Base-by-base conservation (phyloP, 148 eudicot genomes). In the Beta vulgaris region DNA sequence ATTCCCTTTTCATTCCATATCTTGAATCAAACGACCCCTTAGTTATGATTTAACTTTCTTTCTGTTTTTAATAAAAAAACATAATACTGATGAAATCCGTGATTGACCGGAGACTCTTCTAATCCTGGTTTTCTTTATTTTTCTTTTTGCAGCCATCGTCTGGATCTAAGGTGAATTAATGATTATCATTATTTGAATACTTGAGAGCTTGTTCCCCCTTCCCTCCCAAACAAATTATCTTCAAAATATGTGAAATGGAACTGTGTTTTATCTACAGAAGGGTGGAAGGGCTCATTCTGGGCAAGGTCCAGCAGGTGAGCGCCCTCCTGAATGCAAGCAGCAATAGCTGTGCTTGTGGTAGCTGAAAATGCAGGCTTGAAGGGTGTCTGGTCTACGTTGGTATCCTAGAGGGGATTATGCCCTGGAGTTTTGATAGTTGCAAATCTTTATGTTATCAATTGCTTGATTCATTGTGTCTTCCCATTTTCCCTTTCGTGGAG, bases 261-360 rank as follows among this genome's bases (percentile, higher is more conserved):
- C 8, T 43, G 31, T 25, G 19, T 34, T 2, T 28, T 62, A n/a
- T 64, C 8, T 85, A 75, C 86, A 92, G 98, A 91, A 87, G 82
- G 77, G 84, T 77, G 84, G 87, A 31, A 84, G 79, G 76, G 84
- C 82, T 31, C 85, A 58, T 18, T 68, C 40, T 73, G 87, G 69
- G 12, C 86, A 68, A 55, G n/a, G n/a, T n/a, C 86, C 76, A 43
- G 84, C 82, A 53, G 86, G 93, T 19, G 98, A 95, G 81, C 92
- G 87, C 9, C 97, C 92, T 26, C 91, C 96, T 3, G 97, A 92
- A 77, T 92, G 98, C 93, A 90, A 92, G 87, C 92, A 90, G 69
- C 97, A 90, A 77, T 94, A 84, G 78, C 31, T 34, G 69, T 60
- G 36, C 29, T 57, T 18, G 53, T 25, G 58, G 15, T 49, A 26